phyloP scores from a whole-genome alignment of 2,329 filamentous ascomycete species.

The Colletotrichum tabaci region DNA sequence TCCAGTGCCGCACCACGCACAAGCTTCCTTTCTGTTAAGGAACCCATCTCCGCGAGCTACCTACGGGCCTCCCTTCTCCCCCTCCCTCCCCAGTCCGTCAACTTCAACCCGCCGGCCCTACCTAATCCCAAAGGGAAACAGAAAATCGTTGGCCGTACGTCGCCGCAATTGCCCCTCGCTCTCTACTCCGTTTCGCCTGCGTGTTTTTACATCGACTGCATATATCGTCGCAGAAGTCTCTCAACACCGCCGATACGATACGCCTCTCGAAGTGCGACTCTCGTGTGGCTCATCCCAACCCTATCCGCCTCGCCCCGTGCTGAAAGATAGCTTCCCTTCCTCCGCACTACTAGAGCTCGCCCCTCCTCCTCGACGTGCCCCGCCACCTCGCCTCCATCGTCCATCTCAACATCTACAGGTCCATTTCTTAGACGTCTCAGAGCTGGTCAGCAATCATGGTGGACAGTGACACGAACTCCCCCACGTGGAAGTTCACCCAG shows the following conservation, averaged over 20 bases:
- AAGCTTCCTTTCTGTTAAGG: constrained; percentile 10
- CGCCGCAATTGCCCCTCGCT: constrained; percentile 28
- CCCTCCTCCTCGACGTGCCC: constrained; percentile 29
- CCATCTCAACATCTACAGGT: constrained; percentile 17
- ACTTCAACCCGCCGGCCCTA: constrained; percentile 10
- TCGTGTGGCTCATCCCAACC: constrained; percentile 28
- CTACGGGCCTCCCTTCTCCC: constrained; percentile 11
- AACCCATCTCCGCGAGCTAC: constrained; percentile 6
- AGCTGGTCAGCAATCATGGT: constrained; percentile 79
- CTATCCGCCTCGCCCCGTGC: constrained; percentile 9
- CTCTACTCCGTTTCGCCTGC: constrained; percentile 15
- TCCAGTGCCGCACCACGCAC: constrained; percentile 6
- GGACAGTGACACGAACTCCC: constrained; percentile 93
- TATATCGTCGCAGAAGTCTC: constrained; percentile 7
- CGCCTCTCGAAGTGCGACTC: constrained; percentile 12
- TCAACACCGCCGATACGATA: constrained; percentile 1
- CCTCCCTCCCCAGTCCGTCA: neutral
- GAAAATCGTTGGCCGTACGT: neutral
- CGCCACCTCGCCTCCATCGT: constrained; percentile 21
- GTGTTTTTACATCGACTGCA: constrained; percentile 29
- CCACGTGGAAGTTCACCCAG: constrained; percentile 99
- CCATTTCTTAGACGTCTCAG: constrained; percentile 6
- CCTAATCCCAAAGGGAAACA: constrained; percentile 10
- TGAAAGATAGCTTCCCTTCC: constrained; percentile 20
- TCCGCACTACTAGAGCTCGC: constrained; percentile 23